Percentiles rank a stretch among this genome's conserved stretches.
Conservation (phyloP, 2,329 filamentous ascomycete genomes). For the Fusarium equiseti region DNA sequence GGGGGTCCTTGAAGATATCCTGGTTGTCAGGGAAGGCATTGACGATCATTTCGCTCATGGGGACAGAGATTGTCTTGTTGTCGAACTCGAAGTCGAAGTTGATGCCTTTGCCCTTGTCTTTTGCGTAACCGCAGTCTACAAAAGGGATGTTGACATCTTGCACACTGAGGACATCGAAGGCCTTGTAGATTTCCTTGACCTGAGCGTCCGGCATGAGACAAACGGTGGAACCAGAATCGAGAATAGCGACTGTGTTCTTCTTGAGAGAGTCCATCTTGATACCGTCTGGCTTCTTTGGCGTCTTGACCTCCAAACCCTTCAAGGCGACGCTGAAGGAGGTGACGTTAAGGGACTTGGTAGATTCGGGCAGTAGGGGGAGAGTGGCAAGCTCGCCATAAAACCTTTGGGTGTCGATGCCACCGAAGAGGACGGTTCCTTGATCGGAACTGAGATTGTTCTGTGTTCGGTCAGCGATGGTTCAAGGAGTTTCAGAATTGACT, state of each 20-base stretch:
- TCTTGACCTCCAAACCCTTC: slow-evolving; percentile 56
- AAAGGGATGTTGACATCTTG: slow-evolving; percentile 59
- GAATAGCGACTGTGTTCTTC: slow-evolving; percentile 72
- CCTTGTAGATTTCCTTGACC: slow-evolving; percentile 62
- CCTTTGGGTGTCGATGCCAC: slow-evolving; percentile 81
- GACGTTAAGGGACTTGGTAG: slow-evolving; percentile 56
- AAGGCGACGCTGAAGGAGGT: slow-evolving; percentile 53
- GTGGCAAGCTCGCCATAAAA: slow-evolving; percentile 66
- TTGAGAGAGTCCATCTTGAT: slow-evolving; percentile 55
- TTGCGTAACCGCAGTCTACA: slow-evolving; percentile 64
- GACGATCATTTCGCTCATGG: slow-evolving; percentile 66
- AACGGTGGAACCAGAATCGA: slow-evolving; percentile 80
- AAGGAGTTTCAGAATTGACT: slow-evolving; percentile 11
- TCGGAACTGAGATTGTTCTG: slow-evolving; percentile 71
- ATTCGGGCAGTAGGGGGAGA: slow-evolving; percentile 60
- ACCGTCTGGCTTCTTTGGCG: slow-evolving; percentile 44
- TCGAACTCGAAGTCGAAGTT: slow-evolving; percentile 66
- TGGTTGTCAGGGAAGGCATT: slow-evolving; percentile 55
- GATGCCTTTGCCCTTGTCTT: slow-evolving; percentile 57
- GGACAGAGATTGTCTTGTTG: slow-evolving; percentile 61
- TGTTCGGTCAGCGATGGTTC: slow-evolving; percentile 13
- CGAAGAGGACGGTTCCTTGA: slow-evolving; percentile 80
- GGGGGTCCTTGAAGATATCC: slow-evolving; percentile 56
- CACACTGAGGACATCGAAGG: slow-evolving; percentile 64
- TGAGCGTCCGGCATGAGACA: slow-evolving; percentile 75